Base-by-base conservation (phyloP, 257 asterid genomes). In the Penstemon eatonii region DNA sequence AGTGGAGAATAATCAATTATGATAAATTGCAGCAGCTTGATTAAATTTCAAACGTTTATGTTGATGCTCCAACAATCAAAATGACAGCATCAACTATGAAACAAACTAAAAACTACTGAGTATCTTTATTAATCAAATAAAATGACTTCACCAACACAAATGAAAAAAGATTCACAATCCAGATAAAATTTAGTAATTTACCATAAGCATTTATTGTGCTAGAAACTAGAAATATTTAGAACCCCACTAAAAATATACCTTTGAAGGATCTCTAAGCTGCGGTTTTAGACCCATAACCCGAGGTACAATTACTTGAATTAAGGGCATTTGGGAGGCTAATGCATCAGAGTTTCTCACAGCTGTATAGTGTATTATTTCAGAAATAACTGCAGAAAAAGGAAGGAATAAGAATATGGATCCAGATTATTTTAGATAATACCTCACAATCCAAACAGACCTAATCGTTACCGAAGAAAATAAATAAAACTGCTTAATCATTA, bases 251-350 rank as follows among this genome's bases (percentile, higher is more conserved):
- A 78, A 68, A 69, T 46, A 71, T 84, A 94, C 99, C 99, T 94
- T 89, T 56, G 91, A 83, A 76, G 95, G 80, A 83, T 91, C 99
- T 85, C 92, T 85, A 67, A 94, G 93, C 75, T 84, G 96, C 67
- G 87, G 73, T 78, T 91, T 89, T 71, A 91, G 78, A 82, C 73
- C 83, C 96, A 94, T 94, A 74, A 94, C 86, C 70, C 72, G 89
- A 39, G 99, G 97, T 72, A 94, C 99, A 79, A 94, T 82, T 66
- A 80, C 88, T 84, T 89, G 97, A 75, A 94, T 91, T 71, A 94
- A 80, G 67, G 97, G 96, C 90, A 94, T 78, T 77, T 89, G 96
- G 60, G 89, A 71, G 56, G 95, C 78, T 82, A 86, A 89, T 77
- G 70, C 88, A 56, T 83, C 87, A 42, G 81, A 72, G 80, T 85